Conservation (phyloP, 1,139 yeast species). For the Pichia terricola region DNA sequence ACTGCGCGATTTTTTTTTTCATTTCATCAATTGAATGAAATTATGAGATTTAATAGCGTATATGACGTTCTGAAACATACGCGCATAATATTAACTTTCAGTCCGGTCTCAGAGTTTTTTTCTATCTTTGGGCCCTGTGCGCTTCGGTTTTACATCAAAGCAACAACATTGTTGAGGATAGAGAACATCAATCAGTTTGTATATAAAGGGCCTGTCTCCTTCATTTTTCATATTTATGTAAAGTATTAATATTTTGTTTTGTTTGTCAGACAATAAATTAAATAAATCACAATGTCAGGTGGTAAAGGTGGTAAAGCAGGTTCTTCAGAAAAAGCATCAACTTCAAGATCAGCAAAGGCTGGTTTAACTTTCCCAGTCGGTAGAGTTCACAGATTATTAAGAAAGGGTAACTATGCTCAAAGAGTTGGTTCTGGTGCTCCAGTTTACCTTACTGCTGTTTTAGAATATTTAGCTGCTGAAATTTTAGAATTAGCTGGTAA, state of each 20-base stretch:
- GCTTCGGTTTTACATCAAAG: too few species aligned
- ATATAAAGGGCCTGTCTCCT: not conserved
- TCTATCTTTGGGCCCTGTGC: too few species aligned
- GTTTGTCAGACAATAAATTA: not conserved
- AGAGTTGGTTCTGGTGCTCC: slow-evolving; percentile 99
- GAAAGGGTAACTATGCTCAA: slow-evolving; percentile 98
- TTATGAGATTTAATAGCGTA: too few species aligned
- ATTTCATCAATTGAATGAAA: too few species aligned
- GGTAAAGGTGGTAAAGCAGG: slow-evolving; percentile 99
- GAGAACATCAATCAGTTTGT: too few species aligned
- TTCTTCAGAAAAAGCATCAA: slow-evolving; percentile 84
- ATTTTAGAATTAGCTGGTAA: slow-evolving; percentile 98
- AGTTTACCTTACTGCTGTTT: slow-evolving; percentile 90
- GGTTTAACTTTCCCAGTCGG: slow-evolving; percentile 99
- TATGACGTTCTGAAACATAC: too few species aligned
- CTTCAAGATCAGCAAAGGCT: slow-evolving; percentile 97
- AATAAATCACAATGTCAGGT: slow-evolving; percentile 65
- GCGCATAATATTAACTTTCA: too few species aligned
- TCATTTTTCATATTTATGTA: not conserved
- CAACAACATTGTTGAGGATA: too few species aligned
- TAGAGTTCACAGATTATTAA: slow-evolving; percentile 94
- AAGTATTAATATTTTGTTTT: not conserved
- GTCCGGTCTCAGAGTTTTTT: too few species aligned
- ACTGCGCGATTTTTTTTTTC: too few species aligned
- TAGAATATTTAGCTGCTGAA: slow-evolving; percentile 96